Conservation (phyloP, 2,329 filamentous ascomycete species). For the Botrytis galanthina region DNA sequence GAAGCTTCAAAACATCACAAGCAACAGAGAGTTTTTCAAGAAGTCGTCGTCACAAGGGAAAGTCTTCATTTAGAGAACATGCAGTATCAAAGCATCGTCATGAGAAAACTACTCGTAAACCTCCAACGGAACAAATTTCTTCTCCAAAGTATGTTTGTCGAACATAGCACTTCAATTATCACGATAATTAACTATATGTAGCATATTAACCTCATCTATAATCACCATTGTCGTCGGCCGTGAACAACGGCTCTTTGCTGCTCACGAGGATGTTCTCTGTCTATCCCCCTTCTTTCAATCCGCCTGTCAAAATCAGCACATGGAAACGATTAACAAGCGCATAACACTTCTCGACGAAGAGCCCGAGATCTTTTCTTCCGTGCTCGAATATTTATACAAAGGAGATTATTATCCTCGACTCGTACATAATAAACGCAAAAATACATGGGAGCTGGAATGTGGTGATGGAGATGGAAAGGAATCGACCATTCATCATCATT, state of each 20-base stretch:
- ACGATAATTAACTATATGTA: constrained; percentile 37
- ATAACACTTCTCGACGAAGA: constrained; percentile 82
- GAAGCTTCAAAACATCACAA: constrained; percentile 35
- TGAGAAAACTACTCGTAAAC: constrained; percentile 32
- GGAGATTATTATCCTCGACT: constrained; percentile 88
- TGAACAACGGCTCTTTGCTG: constrained; percentile 83
- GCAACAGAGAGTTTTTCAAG: constrained; percentile 37
- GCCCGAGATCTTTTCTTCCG: constrained; percentile 84
- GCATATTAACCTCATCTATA: constrained; percentile 63
- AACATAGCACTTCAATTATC: constrained; percentile 8
- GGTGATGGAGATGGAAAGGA: constrained; percentile 60
- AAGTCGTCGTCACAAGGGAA: constrained; percentile 32
- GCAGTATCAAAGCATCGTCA: constrained; percentile 39
- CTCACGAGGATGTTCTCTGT: constrained; percentile 81
- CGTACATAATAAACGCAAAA: constrained; percentile 74
- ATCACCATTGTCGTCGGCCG: constrained; percentile 78
- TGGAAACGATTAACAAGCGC: constrained; percentile 61
- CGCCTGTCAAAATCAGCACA: constrained; percentile 61
- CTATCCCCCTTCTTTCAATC: constrained; percentile 76
- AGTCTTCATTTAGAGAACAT: constrained; percentile 39
- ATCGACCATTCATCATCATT: constrained; percentile 67
- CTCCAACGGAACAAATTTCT: constrained; percentile 33
- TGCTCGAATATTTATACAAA: constrained; percentile 82
- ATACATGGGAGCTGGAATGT: constrained; percentile 78
- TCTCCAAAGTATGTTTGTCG: constrained; percentile 30